Evolutionary conservation across 352 stramenopile genomes (phyloP).

Genomic region (Phytopythium sindhum): DNA sequence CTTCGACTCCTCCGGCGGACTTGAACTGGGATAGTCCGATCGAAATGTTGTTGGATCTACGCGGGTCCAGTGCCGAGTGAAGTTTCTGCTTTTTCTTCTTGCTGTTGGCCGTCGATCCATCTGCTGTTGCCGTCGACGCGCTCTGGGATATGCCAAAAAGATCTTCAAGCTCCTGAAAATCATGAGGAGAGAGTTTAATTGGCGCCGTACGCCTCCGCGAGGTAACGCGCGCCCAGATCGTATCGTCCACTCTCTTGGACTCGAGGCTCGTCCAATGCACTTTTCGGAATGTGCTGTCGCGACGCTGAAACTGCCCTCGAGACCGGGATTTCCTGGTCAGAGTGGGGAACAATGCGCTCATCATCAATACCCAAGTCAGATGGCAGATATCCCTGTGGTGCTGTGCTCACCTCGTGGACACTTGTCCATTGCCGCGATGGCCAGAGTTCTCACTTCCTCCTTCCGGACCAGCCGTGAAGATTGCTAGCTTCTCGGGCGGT

Average conservation of each 20-base stretch:
- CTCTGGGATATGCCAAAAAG: constrained; percentile 42
- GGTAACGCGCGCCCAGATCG: constrained; percentile 75
- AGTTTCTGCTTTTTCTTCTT: constrained; percentile 37
- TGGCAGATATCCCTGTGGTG: neutral
- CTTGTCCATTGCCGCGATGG: neutral
- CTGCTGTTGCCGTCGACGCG: constrained; percentile 7
- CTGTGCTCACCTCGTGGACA: neutral
- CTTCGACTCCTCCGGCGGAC: constrained; percentile 33
- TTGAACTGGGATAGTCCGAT: constrained; percentile 83
- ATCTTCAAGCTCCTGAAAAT: constrained; percentile 59
- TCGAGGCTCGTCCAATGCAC: constrained; percentile 80
- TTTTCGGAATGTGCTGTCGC: constrained; percentile 64
- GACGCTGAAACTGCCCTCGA: constrained; percentile 21
- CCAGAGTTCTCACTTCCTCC: constrained; percentile 13
- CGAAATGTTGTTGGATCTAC: constrained; percentile 76
- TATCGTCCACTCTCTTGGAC: constrained; percentile 43
- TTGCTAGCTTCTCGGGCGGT: constrained; percentile 42
- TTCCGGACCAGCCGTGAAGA: constrained; percentile 52
- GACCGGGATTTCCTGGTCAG: constrained; percentile 11
- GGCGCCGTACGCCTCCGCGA: constrained; percentile 58
- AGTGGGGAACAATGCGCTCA: neutral
- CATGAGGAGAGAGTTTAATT: constrained; percentile 62
- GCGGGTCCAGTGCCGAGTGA: constrained; percentile 55
- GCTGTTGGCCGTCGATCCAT: constrained; percentile 15
- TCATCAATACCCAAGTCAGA: neutral